These are phyloP conservation scores for Gossypium arboreum DNA, from an alignment of 345 rosid genomes.

Conservation along the genomic window DNA sequence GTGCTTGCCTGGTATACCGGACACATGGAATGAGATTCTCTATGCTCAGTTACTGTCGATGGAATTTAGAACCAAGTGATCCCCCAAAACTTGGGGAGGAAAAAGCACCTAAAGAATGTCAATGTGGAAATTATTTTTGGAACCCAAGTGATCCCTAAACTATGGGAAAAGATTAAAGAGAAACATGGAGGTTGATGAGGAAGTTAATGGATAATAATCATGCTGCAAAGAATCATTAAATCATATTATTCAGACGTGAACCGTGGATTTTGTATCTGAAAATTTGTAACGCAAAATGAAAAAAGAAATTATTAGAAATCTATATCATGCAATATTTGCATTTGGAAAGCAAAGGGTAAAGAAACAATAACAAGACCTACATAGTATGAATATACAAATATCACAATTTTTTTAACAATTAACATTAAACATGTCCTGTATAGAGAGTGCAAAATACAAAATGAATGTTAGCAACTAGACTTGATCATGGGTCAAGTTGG, in stretches of 20 bases:
- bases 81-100: background rate
- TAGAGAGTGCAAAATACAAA: too few species aligned
- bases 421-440: too few species aligned
- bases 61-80: slow-evolving; percentile 30
- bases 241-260: too few species aligned
- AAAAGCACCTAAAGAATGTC: background rate
- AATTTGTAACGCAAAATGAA: background rate
- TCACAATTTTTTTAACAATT: too few species aligned
- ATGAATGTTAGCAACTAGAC: too few species aligned
- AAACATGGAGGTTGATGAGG: background rate
- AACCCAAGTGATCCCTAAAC: background rate
- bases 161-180: background rate
- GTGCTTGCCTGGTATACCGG: slow-evolving; percentile 91
- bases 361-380: too few species aligned
- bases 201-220: too few species aligned
- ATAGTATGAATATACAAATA: too few species aligned
- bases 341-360: too few species aligned
- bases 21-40: slow-evolving; percentile 82
- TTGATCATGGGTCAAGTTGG: too few species aligned
- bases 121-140: background rate
- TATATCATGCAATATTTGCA: background rate
- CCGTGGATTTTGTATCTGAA: background rate
- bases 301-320: background rate
- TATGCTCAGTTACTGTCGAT: slow-evolving; percentile 59
- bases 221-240: too few species aligned